A percentile compares a stretch with the other conserved stretches of the same genome.
Conservation (phyloP, 495 filamentous ascomycete genomes). For the Echria macrotheca region DNA sequence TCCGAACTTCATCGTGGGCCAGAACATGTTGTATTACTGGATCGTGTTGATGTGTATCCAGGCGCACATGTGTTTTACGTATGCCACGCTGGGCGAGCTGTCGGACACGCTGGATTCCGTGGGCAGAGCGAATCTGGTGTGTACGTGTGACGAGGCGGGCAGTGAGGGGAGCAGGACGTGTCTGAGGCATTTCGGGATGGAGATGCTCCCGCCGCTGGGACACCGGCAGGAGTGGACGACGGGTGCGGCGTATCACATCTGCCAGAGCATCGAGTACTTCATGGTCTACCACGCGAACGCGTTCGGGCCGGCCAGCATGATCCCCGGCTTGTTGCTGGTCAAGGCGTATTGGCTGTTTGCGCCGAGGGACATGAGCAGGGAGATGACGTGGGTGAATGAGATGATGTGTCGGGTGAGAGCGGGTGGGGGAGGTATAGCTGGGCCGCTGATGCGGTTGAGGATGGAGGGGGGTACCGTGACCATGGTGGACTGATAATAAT, state of each 20-base stretch:
- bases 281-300: not conserved
- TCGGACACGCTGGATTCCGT: not conserved
- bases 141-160: not conserved
- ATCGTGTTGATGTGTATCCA: not conserved
- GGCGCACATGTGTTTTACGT: not conserved
- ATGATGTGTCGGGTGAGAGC: not conserved
- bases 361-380: not conserved
- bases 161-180: not conserved
- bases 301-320: not conserved
- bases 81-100: not conserved
- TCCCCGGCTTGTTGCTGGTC: not conserved
- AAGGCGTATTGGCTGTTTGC: not conserved
- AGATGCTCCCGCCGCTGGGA: not conserved
- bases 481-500: not conserved
- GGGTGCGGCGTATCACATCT: not conserved
- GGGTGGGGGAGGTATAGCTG: not conserved
- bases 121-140: not conserved
- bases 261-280: constrained; percentile 3
- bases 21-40: constrained; percentile 3
- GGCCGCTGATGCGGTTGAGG: not conserved
- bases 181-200: not conserved
- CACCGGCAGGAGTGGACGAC: not conserved
- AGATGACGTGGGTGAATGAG: constrained; percentile 1
- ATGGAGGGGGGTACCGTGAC: not conserved
- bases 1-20: constrained; percentile 4